A percentile compares a stretch with the other conserved stretches of the same genome.
phyloP scores from a whole-genome alignment of 371 early-diverging fungal genomes.

The Mucor racemosus region DNA sequence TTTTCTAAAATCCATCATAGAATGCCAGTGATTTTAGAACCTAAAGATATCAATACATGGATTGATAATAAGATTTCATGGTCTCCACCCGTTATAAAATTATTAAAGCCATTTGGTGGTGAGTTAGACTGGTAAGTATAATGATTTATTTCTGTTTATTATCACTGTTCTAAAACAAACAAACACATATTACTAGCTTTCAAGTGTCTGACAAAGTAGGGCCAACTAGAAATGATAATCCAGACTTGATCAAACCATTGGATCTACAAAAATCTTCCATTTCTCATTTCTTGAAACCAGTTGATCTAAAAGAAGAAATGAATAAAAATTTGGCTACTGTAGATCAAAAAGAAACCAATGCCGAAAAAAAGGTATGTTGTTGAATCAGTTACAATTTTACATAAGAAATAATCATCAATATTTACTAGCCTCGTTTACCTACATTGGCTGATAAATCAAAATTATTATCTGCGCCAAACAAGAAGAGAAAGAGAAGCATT shows the following conservation, averaged over 20 bases:
- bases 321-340: background rate
- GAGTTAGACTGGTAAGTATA: conserved; percentile 47
- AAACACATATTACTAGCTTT: conserved; percentile 24
- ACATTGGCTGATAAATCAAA: no score
- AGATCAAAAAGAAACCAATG: background rate
- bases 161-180: no score
- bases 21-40: conserved; percentile 74
- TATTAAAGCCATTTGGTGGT: conserved; percentile 63
- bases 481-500: background rate
- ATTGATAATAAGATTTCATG: conserved; percentile 57
- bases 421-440: no score
- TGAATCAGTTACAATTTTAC: no score
- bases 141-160: no score
- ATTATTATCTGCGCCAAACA: background rate
- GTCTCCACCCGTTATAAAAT: conserved; percentile 33
- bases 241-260: conserved; percentile 49
- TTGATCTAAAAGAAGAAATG: background rate
- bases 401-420: no score
- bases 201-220: conserved; percentile 53
- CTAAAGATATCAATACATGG: conserved; percentile 59
- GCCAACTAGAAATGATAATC: conserved; percentile 40
- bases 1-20: conserved; percentile 70
- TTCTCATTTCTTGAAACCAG: conserved; percentile 31
- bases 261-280: conserved; percentile 40
- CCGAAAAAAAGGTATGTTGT: background rate